These are phyloP conservation scores for Phytophthora podocarpi DNA, from an alignment of 352 stramenopile species.

Conservation along the genomic window DNA sequence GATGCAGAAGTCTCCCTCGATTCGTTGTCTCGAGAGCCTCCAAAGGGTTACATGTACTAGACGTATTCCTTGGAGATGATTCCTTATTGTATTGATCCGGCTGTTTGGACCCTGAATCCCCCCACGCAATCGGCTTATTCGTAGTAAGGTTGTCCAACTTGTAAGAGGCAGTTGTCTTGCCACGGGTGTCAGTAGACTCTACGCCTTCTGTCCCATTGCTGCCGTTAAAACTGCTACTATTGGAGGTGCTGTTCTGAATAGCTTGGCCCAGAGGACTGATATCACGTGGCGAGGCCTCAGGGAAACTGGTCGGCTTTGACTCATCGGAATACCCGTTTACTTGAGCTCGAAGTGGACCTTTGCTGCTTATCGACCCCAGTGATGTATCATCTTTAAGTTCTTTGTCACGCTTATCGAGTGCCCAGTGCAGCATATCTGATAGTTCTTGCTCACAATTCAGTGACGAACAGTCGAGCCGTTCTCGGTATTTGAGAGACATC, in stretches of 20 bases:
- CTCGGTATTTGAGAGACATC: conserved; percentile 25
- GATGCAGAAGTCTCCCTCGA: conserved; percentile 26
- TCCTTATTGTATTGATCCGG: conserved; percentile 10
- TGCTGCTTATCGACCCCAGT: background rate
- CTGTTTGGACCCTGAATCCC: conserved; percentile 12
- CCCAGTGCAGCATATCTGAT: conserved; percentile 29
- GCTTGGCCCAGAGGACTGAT: conserved; percentile 20
- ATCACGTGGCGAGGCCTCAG: conserved; percentile 2
- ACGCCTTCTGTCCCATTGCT: background rate
- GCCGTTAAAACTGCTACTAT: background rate
- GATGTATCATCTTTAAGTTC: conserved; percentile 7
- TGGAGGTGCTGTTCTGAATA: conserved; percentile 8
- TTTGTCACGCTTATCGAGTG: conserved; percentile 23
- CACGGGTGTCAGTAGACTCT: background rate
- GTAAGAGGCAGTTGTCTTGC: conserved; percentile 3
- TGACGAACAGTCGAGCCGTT: conserved; percentile 33
- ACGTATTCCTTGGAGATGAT: background rate
- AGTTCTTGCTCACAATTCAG: conserved; percentile 31
- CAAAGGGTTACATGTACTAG: background rate
- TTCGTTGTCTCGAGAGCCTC: conserved; percentile 20
- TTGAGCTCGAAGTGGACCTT: background rate
- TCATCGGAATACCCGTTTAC: conserved; percentile 6
- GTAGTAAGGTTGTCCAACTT: conserved; percentile 25
- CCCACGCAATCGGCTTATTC: conserved; percentile 23
- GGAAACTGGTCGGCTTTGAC: background rate